These are phyloP conservation scores for Serendipita sp. DNA, from an alignment of 768 basidiomycete genomes.

Conservation along the genomic window DNA sequence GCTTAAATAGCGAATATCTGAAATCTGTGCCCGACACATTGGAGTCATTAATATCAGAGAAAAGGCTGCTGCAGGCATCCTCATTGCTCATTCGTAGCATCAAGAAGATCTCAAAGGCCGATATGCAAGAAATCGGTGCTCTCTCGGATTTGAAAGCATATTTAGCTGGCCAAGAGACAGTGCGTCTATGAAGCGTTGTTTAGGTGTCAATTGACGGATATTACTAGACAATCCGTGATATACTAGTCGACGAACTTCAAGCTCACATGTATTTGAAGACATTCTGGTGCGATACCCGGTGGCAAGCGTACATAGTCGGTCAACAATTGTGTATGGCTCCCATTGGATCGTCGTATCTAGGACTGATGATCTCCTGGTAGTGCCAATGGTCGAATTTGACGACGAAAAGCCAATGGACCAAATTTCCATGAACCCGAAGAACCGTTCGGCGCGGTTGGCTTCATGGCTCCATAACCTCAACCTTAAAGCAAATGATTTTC, in stretches of 20 bases:
- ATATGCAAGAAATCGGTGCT: conserved; percentile 93
- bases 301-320: conserved; percentile 67
- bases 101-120: conserved; percentile 78
- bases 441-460: conserved; percentile 34
- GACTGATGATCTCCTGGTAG: conserved; percentile 22
- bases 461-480: conserved; percentile 50
- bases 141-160: conserved; percentile 76
- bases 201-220: neutral
- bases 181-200: conserved; percentile 22
- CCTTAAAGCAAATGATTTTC: conserved; percentile 62
- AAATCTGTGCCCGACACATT: conserved; percentile 82
- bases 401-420: conserved; percentile 21
- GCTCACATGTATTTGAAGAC: conserved; percentile 94
- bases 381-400: conserved; percentile 51
- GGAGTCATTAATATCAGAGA: conserved; percentile 91
- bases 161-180: conserved; percentile 71
- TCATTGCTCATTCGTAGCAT: conserved; percentile 72
- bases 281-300: conserved; percentile 88
- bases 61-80: conserved; percentile 77
- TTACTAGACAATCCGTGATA: conserved; percentile 70
- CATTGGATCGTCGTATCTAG: neutral
- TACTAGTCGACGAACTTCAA: conserved; percentile 87
- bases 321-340: conserved; percentile 53
- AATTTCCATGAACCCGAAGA: conserved; percentile 20
- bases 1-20: conserved; percentile 53